Base-by-base conservation (phyloP, 2,329 filamentous ascomycete genomes). In the Gliomastix tumulicola region DNA sequence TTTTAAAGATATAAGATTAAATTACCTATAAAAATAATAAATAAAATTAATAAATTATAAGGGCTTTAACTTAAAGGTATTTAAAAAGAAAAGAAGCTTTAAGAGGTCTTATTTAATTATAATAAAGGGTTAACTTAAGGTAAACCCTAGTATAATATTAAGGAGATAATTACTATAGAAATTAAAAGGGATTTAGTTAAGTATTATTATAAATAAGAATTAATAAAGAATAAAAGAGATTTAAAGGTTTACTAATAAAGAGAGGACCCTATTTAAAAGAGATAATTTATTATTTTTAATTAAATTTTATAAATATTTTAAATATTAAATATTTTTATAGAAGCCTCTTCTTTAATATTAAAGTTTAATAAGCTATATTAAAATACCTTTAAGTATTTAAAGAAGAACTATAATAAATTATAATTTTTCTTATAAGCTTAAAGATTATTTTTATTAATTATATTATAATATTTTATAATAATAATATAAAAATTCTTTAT, bases 11-110 rank as follows among this genome's bases (percentile, higher is more conserved):
- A n/a, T n/a, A 25, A 25, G 22, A 25, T 25, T 36, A 30, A 15
- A 31, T 8, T 28, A 36, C 30, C 12, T 34, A 19, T 19, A 21
- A 8, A 34, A 34, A 12, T 34, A 15, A 12, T 13, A 34, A 19
- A 36, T 36, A 23, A 30, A 23, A 31, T 30, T 30, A 30, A 30
- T 36, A 36, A 19, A 15, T 17, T 18, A 30, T 28, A 36, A 18
- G n/a, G 7, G 16, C 15, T 17, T 28, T 19, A 17, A 36, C 30
- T 16, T 16, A 36, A 36, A 16, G 9, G n/a, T n/a, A n/a, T 12
- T 36, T 25, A 9, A 25, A 30, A 18, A 18, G 13, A 18, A 30
- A 20, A 21, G 8, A 25, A 25, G n/a, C 22, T 25, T 25, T 9
- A 25, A 25, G 9, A 25, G 21, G 22, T 21, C 22, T 32, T 21